Conservation (phyloP, 345 rosid species). For the rapeseed (Brassica napus) region Da-Ae NC_063452.1:5223001-5223500, state of each 20-base stretch:
- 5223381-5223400: constrained; percentile 32
- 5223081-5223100: constrained; percentile 11
- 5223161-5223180: background rate
- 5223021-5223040: constrained; percentile 14
- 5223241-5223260: constrained; percentile 31
- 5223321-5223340: constrained; percentile 37
- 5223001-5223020: constrained; percentile 2
- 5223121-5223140: constrained; percentile 23
- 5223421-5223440: constrained; percentile 21
- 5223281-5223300: constrained; percentile 39
- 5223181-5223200: background rate
- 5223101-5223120: constrained; percentile 12
- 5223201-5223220: background rate
- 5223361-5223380: constrained; percentile 9
- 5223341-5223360: constrained; percentile 11
- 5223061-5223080: constrained; percentile 36
- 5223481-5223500: constrained; percentile 36
- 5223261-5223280: constrained; percentile 29
- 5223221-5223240: constrained; percentile 29
- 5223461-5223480: constrained; percentile 14
- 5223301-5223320: constrained; percentile 36
- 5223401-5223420: constrained; percentile 31
- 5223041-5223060: constrained; percentile 13
- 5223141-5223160: background rate
- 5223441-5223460: constrained; percentile 11